phyloP scores from a whole-genome alignment of 2,329 filamentous ascomycete genomes.

The Ascochyta viciae-villosae region DNA sequence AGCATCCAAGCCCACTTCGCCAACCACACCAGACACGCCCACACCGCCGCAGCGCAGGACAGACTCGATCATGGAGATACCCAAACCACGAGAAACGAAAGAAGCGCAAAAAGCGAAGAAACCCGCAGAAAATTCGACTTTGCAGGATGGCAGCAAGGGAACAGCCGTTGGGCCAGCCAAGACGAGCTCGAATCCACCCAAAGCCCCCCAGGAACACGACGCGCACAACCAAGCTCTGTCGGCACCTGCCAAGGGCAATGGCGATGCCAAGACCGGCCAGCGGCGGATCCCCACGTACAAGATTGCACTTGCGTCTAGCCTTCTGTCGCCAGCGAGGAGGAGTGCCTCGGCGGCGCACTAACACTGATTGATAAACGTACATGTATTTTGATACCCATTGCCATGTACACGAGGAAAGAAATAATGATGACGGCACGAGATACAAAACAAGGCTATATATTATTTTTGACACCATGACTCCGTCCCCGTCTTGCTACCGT shows the following conservation, averaged over 20 bases:
- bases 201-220: neutral
- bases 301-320: constrained; percentile 39
- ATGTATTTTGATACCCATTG: constrained; percentile 1
- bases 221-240: neutral
- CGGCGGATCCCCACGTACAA: constrained; percentile 38
- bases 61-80: constrained; percentile 19
- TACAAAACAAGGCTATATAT: neutral
- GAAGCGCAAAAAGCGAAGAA: neutral
- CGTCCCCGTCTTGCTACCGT: too few species aligned
- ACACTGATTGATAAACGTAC: neutral
- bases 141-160: neutral
- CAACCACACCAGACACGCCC: constrained; percentile 27
- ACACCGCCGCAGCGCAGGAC: constrained; percentile 30
- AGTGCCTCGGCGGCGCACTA: constrained; percentile 13
- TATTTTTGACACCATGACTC: too few species aligned
- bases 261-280: constrained; percentile 23
- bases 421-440: neutral
- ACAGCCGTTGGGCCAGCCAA: neutral
- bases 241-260: neutral
- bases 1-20: constrained; percentile 19
- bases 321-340: constrained; percentile 30
- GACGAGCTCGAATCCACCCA: neutral
- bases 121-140: neutral
- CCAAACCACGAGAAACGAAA: neutral
- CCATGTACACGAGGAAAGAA: neutral